Conservation (phyloP, 306 rosid species). For the Begonia peltatifolia region DNA sequence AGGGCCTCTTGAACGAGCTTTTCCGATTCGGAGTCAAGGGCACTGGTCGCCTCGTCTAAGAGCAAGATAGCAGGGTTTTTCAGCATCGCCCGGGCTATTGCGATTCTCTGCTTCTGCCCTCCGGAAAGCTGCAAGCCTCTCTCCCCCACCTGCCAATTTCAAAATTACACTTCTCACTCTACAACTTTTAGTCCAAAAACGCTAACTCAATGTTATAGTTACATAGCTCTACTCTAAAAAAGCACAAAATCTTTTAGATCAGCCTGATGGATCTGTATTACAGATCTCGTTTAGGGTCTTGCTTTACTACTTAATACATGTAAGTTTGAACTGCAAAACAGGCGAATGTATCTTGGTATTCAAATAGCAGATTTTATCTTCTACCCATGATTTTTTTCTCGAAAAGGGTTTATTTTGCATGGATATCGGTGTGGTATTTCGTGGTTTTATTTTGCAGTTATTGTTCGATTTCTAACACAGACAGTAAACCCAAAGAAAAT, state of each 20-base stretch:
- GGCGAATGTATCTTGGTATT: too few relatives aligned
- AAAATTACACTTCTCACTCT: neutral
- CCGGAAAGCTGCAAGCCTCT: conserved; percentile 93
- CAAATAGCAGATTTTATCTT: too few relatives aligned
- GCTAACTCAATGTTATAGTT: too few relatives aligned
- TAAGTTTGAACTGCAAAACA: too few relatives aligned
- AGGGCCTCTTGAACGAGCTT: conserved; percentile 91
- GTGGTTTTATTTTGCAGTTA: neutral
- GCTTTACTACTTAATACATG: too few relatives aligned
- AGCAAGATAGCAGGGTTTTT: conserved; percentile 84
- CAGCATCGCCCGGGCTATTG: conserved; percentile 90
- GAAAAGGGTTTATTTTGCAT: too few relatives aligned
- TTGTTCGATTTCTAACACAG: neutral
- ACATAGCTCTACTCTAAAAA: neutral
- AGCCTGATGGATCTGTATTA: too few relatives aligned
- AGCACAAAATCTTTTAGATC: too few relatives aligned
- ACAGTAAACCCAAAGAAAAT: too few relatives aligned
- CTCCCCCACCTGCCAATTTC: conserved; percentile 81
- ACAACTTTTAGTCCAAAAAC: too few relatives aligned
- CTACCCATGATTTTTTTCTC: too few relatives aligned
- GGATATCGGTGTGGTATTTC: neutral
- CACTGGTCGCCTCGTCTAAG: conserved; percentile 90
- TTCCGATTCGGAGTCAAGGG: conserved; percentile 83
- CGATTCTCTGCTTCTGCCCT: conserved; percentile 91
- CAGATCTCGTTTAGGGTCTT: too few relatives aligned